These are phyloP conservation scores for Trichoderma semiorbis DNA, from an alignment of 2,329 filamentous ascomycete species.

Conservation along the genomic window DNA sequence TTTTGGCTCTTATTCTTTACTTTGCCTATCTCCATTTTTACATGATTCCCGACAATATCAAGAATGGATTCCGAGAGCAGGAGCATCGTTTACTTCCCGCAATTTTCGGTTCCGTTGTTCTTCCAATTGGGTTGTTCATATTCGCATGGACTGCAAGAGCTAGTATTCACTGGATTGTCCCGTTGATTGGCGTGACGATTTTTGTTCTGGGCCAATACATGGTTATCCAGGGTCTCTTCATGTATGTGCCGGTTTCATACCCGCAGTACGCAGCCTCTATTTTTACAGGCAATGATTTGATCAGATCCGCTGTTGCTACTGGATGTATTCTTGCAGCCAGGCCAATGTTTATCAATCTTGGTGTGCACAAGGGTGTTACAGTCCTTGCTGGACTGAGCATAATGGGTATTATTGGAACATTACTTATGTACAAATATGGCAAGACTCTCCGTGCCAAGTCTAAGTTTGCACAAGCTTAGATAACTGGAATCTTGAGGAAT, in stretches of 20 bases:
- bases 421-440: background rate
- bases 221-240: background rate
- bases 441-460: background rate
- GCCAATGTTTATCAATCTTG: background rate
- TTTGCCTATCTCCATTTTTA: conserved; percentile 7
- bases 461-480: background rate
- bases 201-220: background rate
- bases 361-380: background rate
- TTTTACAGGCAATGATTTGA: background rate
- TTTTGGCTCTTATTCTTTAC: background rate
- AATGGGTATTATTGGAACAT: background rate
- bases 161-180: background rate
- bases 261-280: background rate
- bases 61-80: background rate
- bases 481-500: background rate
- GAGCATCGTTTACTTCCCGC: background rate
- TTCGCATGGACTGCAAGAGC: conserved; percentile 7
- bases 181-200: background rate
- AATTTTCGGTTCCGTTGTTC: background rate
- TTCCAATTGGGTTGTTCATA: background rate
- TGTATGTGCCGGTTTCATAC: background rate
- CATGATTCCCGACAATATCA: background rate
- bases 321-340: background rate
- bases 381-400: background rate
- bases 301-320: background rate